Conservation (phyloP, 1,284 basidiomycete species). For the Limonomyces culmigenus region DNA sequence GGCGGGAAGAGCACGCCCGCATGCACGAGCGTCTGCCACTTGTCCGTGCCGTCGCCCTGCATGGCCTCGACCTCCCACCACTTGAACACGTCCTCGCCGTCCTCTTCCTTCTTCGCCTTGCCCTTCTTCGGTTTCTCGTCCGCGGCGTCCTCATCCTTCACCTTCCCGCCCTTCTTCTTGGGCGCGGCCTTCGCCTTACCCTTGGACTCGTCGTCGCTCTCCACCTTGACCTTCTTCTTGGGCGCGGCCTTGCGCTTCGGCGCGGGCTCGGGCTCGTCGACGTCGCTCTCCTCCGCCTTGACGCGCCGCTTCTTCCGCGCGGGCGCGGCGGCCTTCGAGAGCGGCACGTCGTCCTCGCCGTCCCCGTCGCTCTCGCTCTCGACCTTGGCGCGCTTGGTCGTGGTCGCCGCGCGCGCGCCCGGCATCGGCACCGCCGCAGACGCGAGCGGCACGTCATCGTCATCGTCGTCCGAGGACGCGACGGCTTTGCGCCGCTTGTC, state of each 20-base stretch:
- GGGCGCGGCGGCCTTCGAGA: constrained; percentile 21
- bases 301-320: constrained; percentile 30
- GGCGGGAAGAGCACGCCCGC: constrained; percentile 94
- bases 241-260: constrained; percentile 16
- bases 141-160: constrained; percentile 16
- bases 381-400: constrained; percentile 20
- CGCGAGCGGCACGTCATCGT: not conserved
- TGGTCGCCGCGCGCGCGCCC: constrained; percentile 22
- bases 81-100: constrained; percentile 51
- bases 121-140: constrained; percentile 24
- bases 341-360: constrained; percentile 27
- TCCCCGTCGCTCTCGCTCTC: constrained; percentile 19
- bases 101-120: constrained; percentile 39
- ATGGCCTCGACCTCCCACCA: constrained; percentile 73
- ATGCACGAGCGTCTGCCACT: constrained; percentile 92
- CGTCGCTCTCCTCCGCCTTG: constrained; percentile 33
- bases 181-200: constrained; percentile 16
- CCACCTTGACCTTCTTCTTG: constrained; percentile 18
- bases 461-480: not conserved
- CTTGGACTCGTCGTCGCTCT: constrained; percentile 7
- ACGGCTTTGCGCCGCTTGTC: too few species aligned
- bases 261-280: constrained; percentile 25
- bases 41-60: constrained; percentile 59
- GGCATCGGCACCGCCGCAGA: constrained; percentile 18
- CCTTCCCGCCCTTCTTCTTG: constrained; percentile 16